These are phyloP conservation scores for Monosporascus sp. DNA, from an alignment of 2,329 filamentous ascomycete genomes.

Conservation along the genomic window DNA sequence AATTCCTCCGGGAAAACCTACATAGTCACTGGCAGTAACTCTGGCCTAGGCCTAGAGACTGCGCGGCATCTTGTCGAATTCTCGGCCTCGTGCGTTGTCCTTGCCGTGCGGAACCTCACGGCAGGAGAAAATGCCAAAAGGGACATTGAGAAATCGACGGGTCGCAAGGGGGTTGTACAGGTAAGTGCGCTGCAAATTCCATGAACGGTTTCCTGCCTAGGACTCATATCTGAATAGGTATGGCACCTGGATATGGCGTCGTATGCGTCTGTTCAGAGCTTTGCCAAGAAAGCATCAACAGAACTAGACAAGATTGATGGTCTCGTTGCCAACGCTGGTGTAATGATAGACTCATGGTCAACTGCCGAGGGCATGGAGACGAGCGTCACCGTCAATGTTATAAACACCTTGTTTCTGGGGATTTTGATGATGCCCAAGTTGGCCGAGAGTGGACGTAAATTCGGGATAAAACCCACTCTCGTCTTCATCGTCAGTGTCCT, in stretches of 20 bases:
- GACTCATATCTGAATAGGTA: constrained; percentile 2
- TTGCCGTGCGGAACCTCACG: constrained; percentile 3
- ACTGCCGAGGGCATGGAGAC: no score
- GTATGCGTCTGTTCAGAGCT: neutral
- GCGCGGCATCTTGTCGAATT: constrained; percentile 1
- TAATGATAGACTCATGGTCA: no score
- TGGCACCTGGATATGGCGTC: constrained; percentile 4
- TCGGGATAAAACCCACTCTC: neutral
- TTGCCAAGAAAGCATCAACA: constrained; percentile 2
- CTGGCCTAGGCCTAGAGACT: constrained; percentile 1
- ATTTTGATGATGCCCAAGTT: no score
- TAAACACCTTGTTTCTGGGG: no score
- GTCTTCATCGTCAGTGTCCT: constrained; percentile 6
- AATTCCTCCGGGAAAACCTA: constrained; percentile 3
- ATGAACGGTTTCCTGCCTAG: no score
- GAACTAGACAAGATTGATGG: constrained; percentile 4
- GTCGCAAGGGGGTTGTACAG: constrained; percentile 2
- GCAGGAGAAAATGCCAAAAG: constrained; percentile 4
- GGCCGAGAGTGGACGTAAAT: no score
- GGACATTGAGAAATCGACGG: constrained; percentile 3
- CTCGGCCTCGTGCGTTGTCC: neutral
- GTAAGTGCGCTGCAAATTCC: neutral
- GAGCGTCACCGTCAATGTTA: no score
- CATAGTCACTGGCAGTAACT: constrained; percentile 2
- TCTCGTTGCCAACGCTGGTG: neutral